Percentiles rank a stretch among this genome's conserved stretches.
Evolutionary conservation across 2,329 filamentous ascomycete genomes (phyloP).

Genomic region (Fusarium nematophilum): DNA sequence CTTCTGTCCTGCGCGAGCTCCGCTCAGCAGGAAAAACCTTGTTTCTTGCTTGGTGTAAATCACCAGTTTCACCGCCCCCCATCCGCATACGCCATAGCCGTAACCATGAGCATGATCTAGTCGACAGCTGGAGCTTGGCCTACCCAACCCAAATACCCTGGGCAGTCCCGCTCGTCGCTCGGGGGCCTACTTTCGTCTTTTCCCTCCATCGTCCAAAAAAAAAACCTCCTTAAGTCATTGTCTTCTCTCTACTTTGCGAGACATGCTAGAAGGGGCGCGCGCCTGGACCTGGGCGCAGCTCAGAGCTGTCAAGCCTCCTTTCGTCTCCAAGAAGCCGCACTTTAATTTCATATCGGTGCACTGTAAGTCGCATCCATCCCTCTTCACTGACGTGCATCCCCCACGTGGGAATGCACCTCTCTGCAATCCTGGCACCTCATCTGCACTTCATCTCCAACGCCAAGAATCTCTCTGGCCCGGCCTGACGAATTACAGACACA

Average conservation of each 20-base stretch:
- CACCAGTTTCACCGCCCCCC: slow-evolving; percentile 20
- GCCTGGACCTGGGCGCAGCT: slow-evolving; percentile 56
- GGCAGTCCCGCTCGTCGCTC: slow-evolving; percentile 11
- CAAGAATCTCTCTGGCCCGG: slow-evolving; percentile 32
- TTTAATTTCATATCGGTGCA: slow-evolving; percentile 87
- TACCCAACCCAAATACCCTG: slow-evolving; percentile 32
- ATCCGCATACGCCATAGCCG: slow-evolving; percentile 31
- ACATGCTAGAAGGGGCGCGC: slow-evolving; percentile 50
- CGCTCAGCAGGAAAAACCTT: slow-evolving; percentile 25
- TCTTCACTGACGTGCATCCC: slow-evolving; percentile 14
- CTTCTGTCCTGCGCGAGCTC: background rate
- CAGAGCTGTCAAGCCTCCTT: slow-evolving; percentile 64
- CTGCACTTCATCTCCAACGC: slow-evolving; percentile 6
- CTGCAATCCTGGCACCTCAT: slow-evolving; percentile 11
- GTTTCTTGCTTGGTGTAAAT: slow-evolving; percentile 27
- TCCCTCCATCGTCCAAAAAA: slow-evolving; percentile 20
- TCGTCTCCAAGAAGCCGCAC: slow-evolving; percentile 70
- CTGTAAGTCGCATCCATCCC: slow-evolving; percentile 64
- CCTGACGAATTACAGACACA: slow-evolving; percentile 64
- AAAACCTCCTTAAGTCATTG: slow-evolving; percentile 7
- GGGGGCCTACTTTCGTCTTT: slow-evolving; percentile 27
- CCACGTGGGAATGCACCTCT: slow-evolving; percentile 34
- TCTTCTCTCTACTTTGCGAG: slow-evolving; percentile 20
- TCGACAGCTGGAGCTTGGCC: slow-evolving; percentile 20
- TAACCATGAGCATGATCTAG: slow-evolving; percentile 25